phyloP scores from a whole-genome alignment of 2,329 filamentous ascomycete species.

The Leptographium procerum region DNA sequence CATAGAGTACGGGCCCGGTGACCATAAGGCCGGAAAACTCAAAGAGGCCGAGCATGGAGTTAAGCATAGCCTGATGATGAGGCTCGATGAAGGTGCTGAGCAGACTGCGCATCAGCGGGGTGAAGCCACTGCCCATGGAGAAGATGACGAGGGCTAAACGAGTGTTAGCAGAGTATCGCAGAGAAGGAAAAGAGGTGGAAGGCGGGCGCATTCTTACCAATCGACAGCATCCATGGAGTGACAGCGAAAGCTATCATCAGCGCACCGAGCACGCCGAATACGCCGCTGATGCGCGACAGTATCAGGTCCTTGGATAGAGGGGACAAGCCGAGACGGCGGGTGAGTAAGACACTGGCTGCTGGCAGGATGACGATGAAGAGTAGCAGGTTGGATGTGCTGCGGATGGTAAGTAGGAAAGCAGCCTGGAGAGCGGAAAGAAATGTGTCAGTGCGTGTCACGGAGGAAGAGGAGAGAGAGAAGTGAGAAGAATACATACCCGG shows the following conservation, averaged over 20 bases:
- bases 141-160: constrained; percentile 29
- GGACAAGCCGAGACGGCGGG: constrained; percentile 18
- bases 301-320: constrained; percentile 28
- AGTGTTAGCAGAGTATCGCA: neutral
- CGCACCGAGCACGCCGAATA: constrained; percentile 21
- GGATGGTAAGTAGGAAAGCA: constrained; percentile 28
- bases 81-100: constrained; percentile 42
- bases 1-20: constrained; percentile 33
- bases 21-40: constrained; percentile 37
- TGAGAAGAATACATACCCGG: constrained; percentile 12
- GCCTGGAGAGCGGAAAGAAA: constrained; percentile 9
- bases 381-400: constrained; percentile 24
- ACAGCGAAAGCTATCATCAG: constrained; percentile 26
- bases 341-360: constrained; percentile 19
- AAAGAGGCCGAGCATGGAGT: constrained; percentile 37
- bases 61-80: constrained; percentile 41
- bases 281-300: constrained; percentile 24
- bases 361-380: constrained; percentile 27
- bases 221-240: constrained; percentile 21
- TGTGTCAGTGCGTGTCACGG: too few relatives aligned
- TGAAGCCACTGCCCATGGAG: constrained; percentile 33
- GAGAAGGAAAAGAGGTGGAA: neutral
- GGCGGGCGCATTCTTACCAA: neutral
- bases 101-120: constrained; percentile 32
- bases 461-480: too few relatives aligned